These are phyloP conservation scores for Pichia kluyveri DNA, from an alignment of 805 yeast genomes.

Conservation along the genomic window DNA sequence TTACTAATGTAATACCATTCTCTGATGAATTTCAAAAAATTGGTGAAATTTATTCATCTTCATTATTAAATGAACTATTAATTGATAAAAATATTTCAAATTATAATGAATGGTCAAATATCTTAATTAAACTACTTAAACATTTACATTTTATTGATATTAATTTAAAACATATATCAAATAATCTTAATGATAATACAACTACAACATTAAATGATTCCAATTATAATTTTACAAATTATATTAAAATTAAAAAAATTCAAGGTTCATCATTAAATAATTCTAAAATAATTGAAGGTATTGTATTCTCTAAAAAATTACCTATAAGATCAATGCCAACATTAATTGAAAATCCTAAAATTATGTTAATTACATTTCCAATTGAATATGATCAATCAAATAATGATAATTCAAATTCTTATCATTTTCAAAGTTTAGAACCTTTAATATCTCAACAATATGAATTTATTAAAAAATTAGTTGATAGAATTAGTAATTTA, in stretches of 20 bases:
- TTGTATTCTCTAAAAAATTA: constrained; percentile 74
- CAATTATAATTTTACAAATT: constrained; percentile 78
- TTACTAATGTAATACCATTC: constrained; percentile 17
- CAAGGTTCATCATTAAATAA: constrained; percentile 64
- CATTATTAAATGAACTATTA: constrained; percentile 49
- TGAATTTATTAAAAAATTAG: constrained; percentile 75
- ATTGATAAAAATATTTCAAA: constrained; percentile 48
- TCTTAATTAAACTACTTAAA: constrained; percentile 41
- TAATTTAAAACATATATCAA: constrained; percentile 34
- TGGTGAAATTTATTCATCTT: constrained; percentile 37
- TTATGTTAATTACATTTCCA: constrained; percentile 81
- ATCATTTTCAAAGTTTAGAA: constrained; percentile 14
- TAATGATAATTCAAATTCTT: constrained; percentile 9
- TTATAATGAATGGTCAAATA: constrained; percentile 48
- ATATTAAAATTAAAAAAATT: constrained; percentile 77
- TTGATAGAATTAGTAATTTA: constrained; percentile 65
- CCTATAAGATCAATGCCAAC: constrained; percentile 76
- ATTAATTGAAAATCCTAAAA: constrained; percentile 54
- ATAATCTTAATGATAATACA: constrained; percentile 20
- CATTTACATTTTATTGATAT: constrained; percentile 52
- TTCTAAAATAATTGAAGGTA: constrained; percentile 61
- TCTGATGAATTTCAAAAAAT: constrained; percentile 26
- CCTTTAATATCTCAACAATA: constrained; percentile 81
- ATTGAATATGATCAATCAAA: constrained; percentile 66
- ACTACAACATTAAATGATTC: constrained; percentile 38